Evolutionary conservation across 139 green algal genomes (phyloP).

Genomic region (Closterium sp.): DNA sequence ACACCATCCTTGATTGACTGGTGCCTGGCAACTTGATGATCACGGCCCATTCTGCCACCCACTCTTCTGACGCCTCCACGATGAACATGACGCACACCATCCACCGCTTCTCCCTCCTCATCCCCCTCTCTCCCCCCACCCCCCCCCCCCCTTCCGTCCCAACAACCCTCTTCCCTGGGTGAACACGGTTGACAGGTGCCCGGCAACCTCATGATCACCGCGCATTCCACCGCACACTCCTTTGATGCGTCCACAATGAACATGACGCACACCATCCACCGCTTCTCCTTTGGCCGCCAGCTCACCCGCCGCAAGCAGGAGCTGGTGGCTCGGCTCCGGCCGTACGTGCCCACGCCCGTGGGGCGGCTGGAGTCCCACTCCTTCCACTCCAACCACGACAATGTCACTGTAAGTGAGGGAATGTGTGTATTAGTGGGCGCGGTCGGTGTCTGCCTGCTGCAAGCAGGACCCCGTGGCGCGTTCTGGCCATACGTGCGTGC

Average conservation of each 20-base stretch:
- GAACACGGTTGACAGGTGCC: slow-evolving; percentile 6
- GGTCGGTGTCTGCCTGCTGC: no score
- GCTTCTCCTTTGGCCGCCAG: slow-evolving; percentile 55
- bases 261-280: slow-evolving; percentile 57
- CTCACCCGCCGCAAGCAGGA: slow-evolving; percentile 9
- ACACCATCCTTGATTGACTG: no score
- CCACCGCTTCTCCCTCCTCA: slow-evolving; percentile 52
- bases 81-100: slow-evolving; percentile 62
- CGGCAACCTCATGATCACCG: slow-evolving; percentile 49
- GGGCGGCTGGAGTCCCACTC: background rate
- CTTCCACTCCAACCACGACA: slow-evolving; percentile 44
- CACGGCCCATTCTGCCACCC: slow-evolving; percentile 19
- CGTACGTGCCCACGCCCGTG: background rate
- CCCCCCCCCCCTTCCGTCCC: background rate
- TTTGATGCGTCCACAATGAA: slow-evolving; percentile 55
- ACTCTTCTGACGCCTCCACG: slow-evolving; percentile 48
- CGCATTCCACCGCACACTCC: slow-evolving; percentile 37
- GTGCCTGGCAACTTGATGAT: slow-evolving; percentile 51
- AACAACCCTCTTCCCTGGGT: background rate
- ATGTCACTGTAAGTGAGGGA: slow-evolving; percentile 37
- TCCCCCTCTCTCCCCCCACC: background rate
- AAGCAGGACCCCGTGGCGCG: slow-evolving; percentile 20
- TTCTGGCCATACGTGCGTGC: no score
- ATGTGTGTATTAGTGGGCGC: no score
- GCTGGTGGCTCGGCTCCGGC: slow-evolving; percentile 12